Percentiles rank a stretch among this genome's conserved stretches.
phyloP scores from a whole-genome alignment of 306 rosid species.

The Acacia acuminata region DNA sequence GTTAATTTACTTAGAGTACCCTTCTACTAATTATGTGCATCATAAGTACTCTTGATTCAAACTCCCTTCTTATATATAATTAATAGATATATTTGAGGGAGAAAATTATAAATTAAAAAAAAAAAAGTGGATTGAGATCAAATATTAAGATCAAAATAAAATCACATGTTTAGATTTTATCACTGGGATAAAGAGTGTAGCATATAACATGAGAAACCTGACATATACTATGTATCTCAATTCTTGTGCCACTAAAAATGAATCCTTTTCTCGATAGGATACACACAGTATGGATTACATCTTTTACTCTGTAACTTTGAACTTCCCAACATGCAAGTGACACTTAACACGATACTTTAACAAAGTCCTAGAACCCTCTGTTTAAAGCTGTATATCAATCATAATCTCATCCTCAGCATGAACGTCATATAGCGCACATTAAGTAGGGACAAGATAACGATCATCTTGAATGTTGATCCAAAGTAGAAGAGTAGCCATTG shows the following conservation, averaged over 20 bases:
- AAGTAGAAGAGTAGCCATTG: slow-evolving; percentile 47
- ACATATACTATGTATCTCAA: neutral
- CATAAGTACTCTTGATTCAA: too few relatives aligned
- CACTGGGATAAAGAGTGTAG: neutral
- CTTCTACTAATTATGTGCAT: too few relatives aligned
- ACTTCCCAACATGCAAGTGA: slow-evolving; percentile 20
- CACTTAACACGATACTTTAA: slow-evolving; percentile 7
- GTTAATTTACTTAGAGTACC: too few relatives aligned
- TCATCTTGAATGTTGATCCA: slow-evolving; percentile 66
- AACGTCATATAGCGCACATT: slow-evolving; percentile 29
- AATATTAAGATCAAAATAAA: too few relatives aligned
- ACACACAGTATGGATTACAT: neutral
- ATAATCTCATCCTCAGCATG: slow-evolving; percentile 17
- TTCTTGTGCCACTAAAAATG: neutral
- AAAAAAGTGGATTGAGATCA: too few relatives aligned
- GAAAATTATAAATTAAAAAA: too few relatives aligned
- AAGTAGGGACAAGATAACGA: slow-evolving; percentile 73
- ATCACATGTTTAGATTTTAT: too few relatives aligned
- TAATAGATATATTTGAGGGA: too few relatives aligned
- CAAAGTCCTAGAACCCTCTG: slow-evolving; percentile 18
- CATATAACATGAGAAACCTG: neutral
- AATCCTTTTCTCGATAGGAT: neutral
- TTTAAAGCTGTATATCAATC: neutral
- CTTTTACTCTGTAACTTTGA: slow-evolving; percentile 16
- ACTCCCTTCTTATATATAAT: too few relatives aligned